A percentile compares a stretch with the other conserved stretches of the same genome.
Conservation (phyloP, 2,329 filamentous ascomycete genomes). For the Venturia asperata region DNA sequence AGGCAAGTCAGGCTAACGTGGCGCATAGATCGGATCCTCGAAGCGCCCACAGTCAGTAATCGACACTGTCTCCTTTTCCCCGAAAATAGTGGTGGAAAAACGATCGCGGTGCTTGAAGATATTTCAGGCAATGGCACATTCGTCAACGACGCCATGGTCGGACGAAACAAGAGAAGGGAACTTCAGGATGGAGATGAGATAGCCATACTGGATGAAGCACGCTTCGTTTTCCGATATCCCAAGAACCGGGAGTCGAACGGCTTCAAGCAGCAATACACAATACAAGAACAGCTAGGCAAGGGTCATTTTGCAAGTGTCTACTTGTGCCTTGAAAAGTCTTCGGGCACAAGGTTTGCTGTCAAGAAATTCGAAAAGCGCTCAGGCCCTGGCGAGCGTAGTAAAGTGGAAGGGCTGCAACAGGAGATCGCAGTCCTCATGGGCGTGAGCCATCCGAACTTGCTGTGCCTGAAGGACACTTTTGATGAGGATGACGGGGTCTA, state of each 20-base stretch:
- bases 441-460: constrained; percentile 87
- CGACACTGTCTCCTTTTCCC: constrained; percentile 66
- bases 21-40: constrained; percentile 59
- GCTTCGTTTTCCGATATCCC: constrained; percentile 90
- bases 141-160: constrained; percentile 84
- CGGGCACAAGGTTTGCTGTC: constrained; percentile 77
- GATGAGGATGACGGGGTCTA: constrained; percentile 88
- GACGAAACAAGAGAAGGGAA: constrained; percentile 84
- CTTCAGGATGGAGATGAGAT: constrained; percentile 88
- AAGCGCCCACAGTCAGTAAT: constrained; percentile 78
- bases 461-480: constrained; percentile 92
- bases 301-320: constrained; percentile 95
- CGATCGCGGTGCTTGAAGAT: constrained; percentile 76
- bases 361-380: constrained; percentile 88
- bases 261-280: constrained; percentile 79
- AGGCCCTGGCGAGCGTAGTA: constrained; percentile 74
- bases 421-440: constrained; percentile 96
- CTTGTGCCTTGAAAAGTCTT: constrained; percentile 77
- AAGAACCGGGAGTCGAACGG: constrained; percentile 63
- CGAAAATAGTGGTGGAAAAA: constrained; percentile 51
- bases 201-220: constrained; percentile 72
- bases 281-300: constrained; percentile 81
- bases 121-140: constrained; percentile 95
- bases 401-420: constrained; percentile 80
- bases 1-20: constrained; percentile 11